Base-by-base conservation (phyloP, 306 rosid species). In the Trifolium pratense region DNA sequence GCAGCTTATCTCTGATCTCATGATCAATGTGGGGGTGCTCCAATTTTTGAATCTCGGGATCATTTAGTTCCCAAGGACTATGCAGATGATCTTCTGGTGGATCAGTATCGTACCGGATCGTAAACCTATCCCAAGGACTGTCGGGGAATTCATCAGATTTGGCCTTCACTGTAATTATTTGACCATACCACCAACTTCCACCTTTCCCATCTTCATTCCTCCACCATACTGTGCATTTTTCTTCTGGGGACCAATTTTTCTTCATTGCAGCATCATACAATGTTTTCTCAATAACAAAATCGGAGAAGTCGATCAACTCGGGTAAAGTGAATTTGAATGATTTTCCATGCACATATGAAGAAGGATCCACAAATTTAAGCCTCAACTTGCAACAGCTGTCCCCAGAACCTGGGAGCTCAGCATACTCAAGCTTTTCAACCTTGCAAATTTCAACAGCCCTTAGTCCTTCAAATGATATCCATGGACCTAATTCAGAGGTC, bases 181-280 rank as follows among this genome's bases (percentile, higher is more conserved):
- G 82, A 55, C 97, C 97, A 14, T 70, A 71, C 96, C 96, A 89
- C 96, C 93, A 89, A 55, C 57, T 75, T 18, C 97, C 97, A 59
- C 84, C 84, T 66, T 83, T 82, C 31, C 84, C 87, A 13, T 57
- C 81, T 66, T 73, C 79, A 80, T 88, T 80, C 79, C 82, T 84
- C 97, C 97, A 92, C 96, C 96, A 92, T 61, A 92, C 92, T 66
- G 51, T n/a, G 70, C 97, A 92, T 79, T 73, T 84, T 74, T 92
- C 97, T 68, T 91, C 73, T 13, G 56, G 63, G 12, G 87, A 75
- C 97, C 97, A 92, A 75, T 88, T 89, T 81, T 88, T 88, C 72
- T 76, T 68, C 75, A 88, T 75, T 40, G 90, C 77, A 73, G 84
- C 84, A 76, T 92, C 96, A 51, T 86, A 90, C 86, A 91, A 84